Base-by-base conservation (phyloP, 2,329 filamentous ascomycete genomes). In the Tolypocladium capitatum region DNA sequence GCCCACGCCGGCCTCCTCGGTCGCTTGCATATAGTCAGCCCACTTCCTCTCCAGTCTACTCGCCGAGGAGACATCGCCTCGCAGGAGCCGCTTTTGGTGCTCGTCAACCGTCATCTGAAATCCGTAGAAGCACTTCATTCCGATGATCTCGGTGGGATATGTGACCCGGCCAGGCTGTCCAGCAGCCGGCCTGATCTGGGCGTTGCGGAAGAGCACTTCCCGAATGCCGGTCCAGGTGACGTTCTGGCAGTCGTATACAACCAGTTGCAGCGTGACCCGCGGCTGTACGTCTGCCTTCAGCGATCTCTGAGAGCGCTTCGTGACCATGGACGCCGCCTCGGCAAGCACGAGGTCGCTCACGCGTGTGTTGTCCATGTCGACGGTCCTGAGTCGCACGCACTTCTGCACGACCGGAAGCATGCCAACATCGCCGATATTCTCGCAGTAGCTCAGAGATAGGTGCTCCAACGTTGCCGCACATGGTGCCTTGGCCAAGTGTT, bases 91-190 rank as follows among this genome's bases (percentile, higher is more conserved):
- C 68, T 90, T 91, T 46, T 82, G 89, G 65, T 97, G 91, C 63
- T 96, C 89, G 55, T 96, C 85, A 5, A 96, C 89, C 0, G 89
- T 96, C 68, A 87, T 86, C 67, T 97, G 91, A 79, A 87, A 96
- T 38, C 85, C 88, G 63, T 94, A 94, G 69, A 91, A 97, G 65
- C 89, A 94, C 65, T 95, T 96, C 40, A 97, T 74, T 6, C 81
- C 74, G 50, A 97, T 88, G 49, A 94, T 79, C 60, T 95, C 83
- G 1, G 80, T 78, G 0, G 88, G 86, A 56, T 83, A 90, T 0
- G 75, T 75, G 10, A 73, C 56, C 43, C 57, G 59, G 31, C 58
- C 60, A 14, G 66, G 59, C 21, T 66, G 62, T 10, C 63, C 64
- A 21, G 63, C 51, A 4, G 73, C 71, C 16, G 75, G 76, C 30